phyloP scores from a whole-genome alignment of 2,329 filamentous ascomycete species.

The Nothophoma quercina region DNA sequence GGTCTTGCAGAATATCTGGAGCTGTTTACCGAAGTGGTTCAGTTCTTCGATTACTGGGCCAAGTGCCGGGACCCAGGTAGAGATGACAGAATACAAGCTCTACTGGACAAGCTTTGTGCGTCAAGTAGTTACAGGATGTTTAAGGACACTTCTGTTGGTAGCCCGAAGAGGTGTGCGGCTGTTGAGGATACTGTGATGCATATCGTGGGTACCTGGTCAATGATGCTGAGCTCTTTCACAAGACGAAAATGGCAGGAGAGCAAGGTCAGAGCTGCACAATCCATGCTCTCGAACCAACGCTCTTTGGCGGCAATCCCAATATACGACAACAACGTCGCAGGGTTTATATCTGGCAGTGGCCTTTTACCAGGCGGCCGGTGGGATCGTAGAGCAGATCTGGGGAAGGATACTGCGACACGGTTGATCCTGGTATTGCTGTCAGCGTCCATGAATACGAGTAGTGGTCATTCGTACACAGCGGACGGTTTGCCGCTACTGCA shows the following conservation, averaged over 20 bases:
- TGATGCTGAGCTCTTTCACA: constrained; percentile 29
- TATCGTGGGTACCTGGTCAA: constrained; percentile 28
- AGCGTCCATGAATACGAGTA: too few species aligned
- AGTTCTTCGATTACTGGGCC: constrained; percentile 18
- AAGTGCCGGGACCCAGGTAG: too few species aligned
- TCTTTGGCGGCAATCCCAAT: too few species aligned
- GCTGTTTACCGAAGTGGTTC: constrained; percentile 23
- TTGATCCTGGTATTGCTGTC: too few species aligned
- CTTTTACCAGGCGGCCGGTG: neutral
- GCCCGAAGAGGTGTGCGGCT: constrained; percentile 14
- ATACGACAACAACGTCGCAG: constrained; percentile 7
- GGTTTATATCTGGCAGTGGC: neutral
- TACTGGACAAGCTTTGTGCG: neutral
- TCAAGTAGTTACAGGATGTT: constrained; percentile 8
- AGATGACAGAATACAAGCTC: neutral
- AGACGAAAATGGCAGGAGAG: constrained; percentile 7
- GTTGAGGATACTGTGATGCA: constrained; percentile 31
- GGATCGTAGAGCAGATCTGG: neutral
- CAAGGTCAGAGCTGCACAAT: constrained; percentile 19
- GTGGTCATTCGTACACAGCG: too few species aligned
- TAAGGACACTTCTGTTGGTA: constrained; percentile 8
- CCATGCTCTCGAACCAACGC: too few species aligned
- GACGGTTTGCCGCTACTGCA: too few species aligned
- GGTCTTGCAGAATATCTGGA: constrained; percentile 17
- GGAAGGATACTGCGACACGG: too few species aligned